phyloP scores from a whole-genome alignment of 345 rosid species.

The Eucalyptus marginata region DNA sequence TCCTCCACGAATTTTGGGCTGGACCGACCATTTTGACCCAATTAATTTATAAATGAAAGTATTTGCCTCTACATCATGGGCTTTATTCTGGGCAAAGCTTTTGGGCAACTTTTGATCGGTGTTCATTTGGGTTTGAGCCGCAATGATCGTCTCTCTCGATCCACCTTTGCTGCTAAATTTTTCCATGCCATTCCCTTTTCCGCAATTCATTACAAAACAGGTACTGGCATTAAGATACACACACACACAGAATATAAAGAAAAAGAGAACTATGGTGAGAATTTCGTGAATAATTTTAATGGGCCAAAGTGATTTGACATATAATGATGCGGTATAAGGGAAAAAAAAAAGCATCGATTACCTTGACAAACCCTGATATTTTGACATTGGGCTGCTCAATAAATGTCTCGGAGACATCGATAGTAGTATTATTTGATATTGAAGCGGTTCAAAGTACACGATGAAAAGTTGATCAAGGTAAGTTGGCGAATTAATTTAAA shows the following conservation, averaged over 20 bases:
- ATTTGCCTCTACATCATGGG: neutral
- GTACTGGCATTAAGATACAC: neutral
- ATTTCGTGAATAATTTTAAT: neutral
- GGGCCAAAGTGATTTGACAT: neutral
- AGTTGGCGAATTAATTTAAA: neutral
- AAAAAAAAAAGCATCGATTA: neutral
- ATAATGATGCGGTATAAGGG: neutral
- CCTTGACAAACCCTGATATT: neutral
- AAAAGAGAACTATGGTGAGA: neutral
- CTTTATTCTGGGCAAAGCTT: neutral
- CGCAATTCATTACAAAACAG: neutral
- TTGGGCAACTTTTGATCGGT: neutral
- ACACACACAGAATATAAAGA: neutral
- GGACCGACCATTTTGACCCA: neutral
- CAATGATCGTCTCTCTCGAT: neutral
- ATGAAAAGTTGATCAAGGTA: neutral
- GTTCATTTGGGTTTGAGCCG: neutral
- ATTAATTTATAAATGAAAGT: neutral
- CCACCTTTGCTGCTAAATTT: neutral
- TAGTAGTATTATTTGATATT: neutral
- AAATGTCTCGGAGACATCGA: neutral
- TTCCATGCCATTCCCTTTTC: neutral
- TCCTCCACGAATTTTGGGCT: neutral
- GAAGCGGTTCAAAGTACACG: neutral
- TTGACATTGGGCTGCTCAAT: neutral